Evolutionary conservation across 2,329 filamentous ascomycete genomes (phyloP), one percentile per base, ranked within the genome.

Genomic region (Leptoxyphium fumago): DNA sequence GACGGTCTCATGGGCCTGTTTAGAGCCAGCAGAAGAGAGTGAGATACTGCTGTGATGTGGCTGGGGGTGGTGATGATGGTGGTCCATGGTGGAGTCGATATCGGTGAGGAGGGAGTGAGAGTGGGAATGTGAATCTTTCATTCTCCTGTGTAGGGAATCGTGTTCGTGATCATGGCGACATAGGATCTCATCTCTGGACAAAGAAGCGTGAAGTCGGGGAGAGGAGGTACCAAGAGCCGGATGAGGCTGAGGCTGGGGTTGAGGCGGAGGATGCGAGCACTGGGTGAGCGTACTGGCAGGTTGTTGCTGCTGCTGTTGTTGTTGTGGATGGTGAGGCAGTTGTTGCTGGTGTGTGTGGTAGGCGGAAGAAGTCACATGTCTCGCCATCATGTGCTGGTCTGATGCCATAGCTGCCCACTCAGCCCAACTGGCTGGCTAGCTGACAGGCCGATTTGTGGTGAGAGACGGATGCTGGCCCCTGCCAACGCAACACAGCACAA

Each of bases 1-100:
- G 50, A 94, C 79, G 45, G 84, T 84, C 65, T 85, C 78, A 55
- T 78, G 76, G 50, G 84, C 81, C 45, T 86, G 73, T 52, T 80
- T 80, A 28, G 69, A 68, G 39, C 64, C 60, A 17, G 67, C 61
- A 32, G 67, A 63, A 38, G 21, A 7, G 21, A 65, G 59, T 48
- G 64, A 61, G 48, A 68, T 63, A 50, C 53, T 57, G 40, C 52
- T 47, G 30, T 59, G 59, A 29, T 54, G 51, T 29, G 44, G 38
- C 29, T 51, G 48, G 26, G 52, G 46, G 34, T 53, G 49, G 17
- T 43, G 47, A 36, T 46, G 47, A 39, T 55, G 47, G 39, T 55
- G 50, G 38, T 4, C 32, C 32, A 36, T 9, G 15, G 36, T 21
- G 36, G 21, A 26, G 21, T 26, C 21, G 21, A 43, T 46, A 41